phyloP scores from a whole-genome alignment of 2,329 filamentous ascomycete genomes.

The Diaporthe destruens region DNA sequence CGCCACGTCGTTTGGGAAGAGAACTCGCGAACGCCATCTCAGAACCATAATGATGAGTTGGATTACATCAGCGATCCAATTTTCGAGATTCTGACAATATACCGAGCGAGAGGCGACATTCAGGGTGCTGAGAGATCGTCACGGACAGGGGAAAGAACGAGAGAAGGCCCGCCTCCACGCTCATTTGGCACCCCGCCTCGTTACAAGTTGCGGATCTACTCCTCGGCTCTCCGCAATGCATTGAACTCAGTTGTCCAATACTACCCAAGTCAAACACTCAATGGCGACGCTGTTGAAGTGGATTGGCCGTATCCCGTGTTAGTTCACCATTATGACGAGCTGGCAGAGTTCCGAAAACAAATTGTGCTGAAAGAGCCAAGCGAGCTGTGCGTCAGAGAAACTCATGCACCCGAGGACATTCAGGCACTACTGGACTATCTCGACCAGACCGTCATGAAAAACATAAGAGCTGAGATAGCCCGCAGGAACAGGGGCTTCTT shows the following conservation, averaged over 20 bases:
- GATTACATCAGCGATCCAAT: background rate
- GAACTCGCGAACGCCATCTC: background rate
- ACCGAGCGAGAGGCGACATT: background rate
- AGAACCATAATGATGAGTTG: background rate
- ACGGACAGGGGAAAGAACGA: too few relatives aligned
- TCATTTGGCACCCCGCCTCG: background rate
- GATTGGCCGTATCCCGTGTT: conserved; percentile 46
- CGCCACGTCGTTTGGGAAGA: background rate
- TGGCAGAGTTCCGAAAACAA: conserved; percentile 39
- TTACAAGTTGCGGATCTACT: conserved; percentile 41
- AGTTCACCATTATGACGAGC: conserved; percentile 48
- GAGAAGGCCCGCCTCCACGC: background rate
- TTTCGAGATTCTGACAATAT: background rate
- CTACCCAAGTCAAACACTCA: conserved; percentile 46
- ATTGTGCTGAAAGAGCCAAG: conserved; percentile 22
- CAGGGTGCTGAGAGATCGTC: background rate
- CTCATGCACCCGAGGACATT: conserved; percentile 40
- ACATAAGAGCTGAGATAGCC: conserved; percentile 42
- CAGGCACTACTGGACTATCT: conserved; percentile 44
- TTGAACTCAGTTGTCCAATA: conserved; percentile 47
- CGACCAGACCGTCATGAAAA: conserved; percentile 45
- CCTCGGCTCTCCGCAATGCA: conserved; percentile 44
- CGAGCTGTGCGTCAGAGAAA: conserved; percentile 42
- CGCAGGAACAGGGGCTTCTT: conserved; percentile 41
- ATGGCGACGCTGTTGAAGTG: conserved; percentile 42